Conservation (phyloP, 345 rosid genomes). For the Eucalyptus shirleyi region DNA sequence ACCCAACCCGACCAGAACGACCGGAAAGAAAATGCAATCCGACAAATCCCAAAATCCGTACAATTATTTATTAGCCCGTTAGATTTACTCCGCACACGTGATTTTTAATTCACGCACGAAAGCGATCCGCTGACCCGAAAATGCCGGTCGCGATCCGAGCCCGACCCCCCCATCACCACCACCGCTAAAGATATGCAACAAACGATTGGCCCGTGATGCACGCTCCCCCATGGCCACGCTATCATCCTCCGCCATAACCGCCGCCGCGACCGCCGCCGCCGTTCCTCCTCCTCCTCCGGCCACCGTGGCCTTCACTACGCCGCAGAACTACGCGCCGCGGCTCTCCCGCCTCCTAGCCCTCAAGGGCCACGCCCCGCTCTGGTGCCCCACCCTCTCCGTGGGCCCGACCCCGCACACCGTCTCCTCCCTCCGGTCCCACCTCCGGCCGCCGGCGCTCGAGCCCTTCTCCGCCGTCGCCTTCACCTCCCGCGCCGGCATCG, state of each 20-base stretch:
- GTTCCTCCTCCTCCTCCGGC: not conserved
- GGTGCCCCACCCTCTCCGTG: conserved; percentile 49
- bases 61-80: not conserved
- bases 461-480: conserved; percentile 36
- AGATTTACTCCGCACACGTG: accelerated
- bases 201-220: not conserved
- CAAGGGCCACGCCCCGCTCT: conserved; percentile 25
- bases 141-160: not conserved
- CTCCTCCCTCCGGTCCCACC: conserved; percentile 7
- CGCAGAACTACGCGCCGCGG: conserved; percentile 32
- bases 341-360: conserved; percentile 25
- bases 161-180: not conserved
- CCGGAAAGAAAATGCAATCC: not conserved
- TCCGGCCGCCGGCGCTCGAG: conserved; percentile 18
- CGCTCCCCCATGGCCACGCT: not conserved
- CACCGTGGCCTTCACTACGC: conserved; percentile 42
- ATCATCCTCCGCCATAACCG: not conserved
- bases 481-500: conserved; percentile 44
- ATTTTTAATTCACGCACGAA: not conserved
- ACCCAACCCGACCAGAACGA: not conserved
- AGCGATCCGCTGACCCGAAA: not conserved
- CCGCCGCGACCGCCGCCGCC: not conserved
- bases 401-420: conserved; percentile 11
- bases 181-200: not conserved
- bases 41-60: not conserved